phyloP scores from a whole-genome alignment of 2,329 filamentous ascomycete species.

The Aspergillus udagawae region DNA sequence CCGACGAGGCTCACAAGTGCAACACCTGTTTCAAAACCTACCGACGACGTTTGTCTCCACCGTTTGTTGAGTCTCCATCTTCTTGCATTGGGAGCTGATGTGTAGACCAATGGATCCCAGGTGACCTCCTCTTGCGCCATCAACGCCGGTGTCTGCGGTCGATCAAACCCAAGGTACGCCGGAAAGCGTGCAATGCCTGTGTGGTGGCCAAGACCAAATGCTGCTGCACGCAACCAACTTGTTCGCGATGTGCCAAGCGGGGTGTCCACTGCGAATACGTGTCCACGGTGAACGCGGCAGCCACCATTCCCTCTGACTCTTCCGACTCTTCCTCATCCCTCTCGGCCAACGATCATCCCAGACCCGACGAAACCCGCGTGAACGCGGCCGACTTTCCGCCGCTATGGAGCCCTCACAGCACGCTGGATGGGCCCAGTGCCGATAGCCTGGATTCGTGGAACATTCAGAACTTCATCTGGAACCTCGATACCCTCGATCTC shows the following conservation, averaged over 20 bases:
- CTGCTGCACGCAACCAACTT: constrained; percentile 13
- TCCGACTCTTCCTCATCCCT: neutral
- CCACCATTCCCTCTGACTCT: neutral
- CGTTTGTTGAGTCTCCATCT: neutral
- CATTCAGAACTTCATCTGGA: constrained; percentile 1
- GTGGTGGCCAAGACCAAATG: constrained; percentile 19
- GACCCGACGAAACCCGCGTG: neutral
- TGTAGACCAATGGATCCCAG: neutral
- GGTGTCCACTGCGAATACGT: constrained; percentile 9
- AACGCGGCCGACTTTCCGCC: neutral
- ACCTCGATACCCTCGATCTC: neutral
- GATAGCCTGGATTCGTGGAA: constrained; percentile 1
- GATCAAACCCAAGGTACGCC: constrained; percentile 9
- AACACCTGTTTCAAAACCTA: constrained; percentile 15
- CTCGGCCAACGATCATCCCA: neutral
- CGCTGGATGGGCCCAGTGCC: neutral
- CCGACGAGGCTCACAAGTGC: constrained; percentile 4
- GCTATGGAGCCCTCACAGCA: neutral
- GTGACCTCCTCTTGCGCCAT: constrained; percentile 16
- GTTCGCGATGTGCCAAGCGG: constrained; percentile 13
- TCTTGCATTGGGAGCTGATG: neutral
- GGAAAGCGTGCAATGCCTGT: constrained; percentile 18
- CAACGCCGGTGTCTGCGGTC: constrained; percentile 15
- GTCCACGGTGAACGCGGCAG: neutral
- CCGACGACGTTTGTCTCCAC: constrained; percentile 10